Conservation (phyloP, 805 yeast species). For the Yarrowia sp. region DNA sequence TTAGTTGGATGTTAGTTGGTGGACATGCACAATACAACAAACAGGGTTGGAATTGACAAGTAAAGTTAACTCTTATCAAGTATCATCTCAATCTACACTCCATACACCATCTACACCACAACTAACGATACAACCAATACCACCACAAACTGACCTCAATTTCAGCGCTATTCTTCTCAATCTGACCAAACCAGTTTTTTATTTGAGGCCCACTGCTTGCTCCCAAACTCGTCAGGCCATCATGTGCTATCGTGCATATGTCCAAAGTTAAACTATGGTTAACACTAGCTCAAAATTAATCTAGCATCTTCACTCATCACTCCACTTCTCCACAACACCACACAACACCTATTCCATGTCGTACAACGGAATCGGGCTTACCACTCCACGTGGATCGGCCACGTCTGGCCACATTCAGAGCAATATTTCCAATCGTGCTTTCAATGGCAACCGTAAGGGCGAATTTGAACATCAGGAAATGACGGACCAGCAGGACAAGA, state of each 20-base stretch:
- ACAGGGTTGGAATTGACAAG: too few species aligned
- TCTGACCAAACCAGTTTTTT: too few species aligned
- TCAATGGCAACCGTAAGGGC: constrained; percentile 27
- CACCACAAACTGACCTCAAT: too few species aligned
- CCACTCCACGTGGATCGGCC: constrained; percentile 38
- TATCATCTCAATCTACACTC: too few species aligned
- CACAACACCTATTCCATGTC: constrained; percentile 30
- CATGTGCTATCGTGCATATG: constrained; percentile 11
- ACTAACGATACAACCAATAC: too few species aligned
- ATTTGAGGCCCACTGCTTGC: background rate
- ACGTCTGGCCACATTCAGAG: constrained; percentile 39
- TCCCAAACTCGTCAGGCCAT: background rate
- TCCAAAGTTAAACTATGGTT: background rate
- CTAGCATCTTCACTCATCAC: too few species aligned
- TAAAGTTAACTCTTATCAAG: too few species aligned
- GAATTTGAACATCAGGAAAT: constrained; percentile 29
- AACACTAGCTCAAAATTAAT: background rate
- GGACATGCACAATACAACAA: too few species aligned
- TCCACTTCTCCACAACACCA: too few species aligned
- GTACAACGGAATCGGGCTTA: constrained; percentile 40
- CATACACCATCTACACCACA: too few species aligned
- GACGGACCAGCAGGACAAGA: constrained; percentile 22
- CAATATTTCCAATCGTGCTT: constrained; percentile 29
- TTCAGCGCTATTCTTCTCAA: too few species aligned
- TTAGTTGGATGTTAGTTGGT: too few species aligned